A percentile compares a stretch with the other conserved stretches of the same genome.
phyloP scores from a whole-genome alignment of 2,329 filamentous ascomycete species.

The Geosmithia morbida region DNA sequence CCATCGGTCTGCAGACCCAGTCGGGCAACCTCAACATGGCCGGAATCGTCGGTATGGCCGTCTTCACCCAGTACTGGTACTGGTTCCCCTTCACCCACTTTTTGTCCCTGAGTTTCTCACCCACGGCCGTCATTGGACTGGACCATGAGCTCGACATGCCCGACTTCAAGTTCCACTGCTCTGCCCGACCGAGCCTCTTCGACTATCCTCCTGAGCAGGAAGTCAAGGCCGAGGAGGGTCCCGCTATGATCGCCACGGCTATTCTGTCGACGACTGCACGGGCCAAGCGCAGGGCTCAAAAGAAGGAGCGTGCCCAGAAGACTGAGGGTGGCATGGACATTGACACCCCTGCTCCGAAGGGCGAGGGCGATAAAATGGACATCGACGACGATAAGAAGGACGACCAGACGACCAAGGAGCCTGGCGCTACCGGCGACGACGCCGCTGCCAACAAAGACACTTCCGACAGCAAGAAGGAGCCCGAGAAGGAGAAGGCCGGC shows the following conservation, averaged over 20 bases:
- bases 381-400: slow-evolving; percentile 42
- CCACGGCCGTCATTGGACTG: slow-evolving; percentile 87
- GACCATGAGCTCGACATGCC: slow-evolving; percentile 90
- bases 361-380: slow-evolving; percentile 76
- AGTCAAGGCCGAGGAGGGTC: slow-evolving; percentile 85
- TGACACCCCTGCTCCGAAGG: slow-evolving; percentile 51
- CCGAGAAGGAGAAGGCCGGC: slow-evolving; percentile 90
- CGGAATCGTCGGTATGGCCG: slow-evolving; percentile 91
- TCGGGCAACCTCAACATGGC: slow-evolving; percentile 98
- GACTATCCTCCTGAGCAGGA: slow-evolving; percentile 97
- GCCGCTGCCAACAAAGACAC: slow-evolving; percentile 45
- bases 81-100: slow-evolving; percentile 99
- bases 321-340: slow-evolving; percentile 85
- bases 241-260: slow-evolving; percentile 86
- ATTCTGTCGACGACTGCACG: slow-evolving; percentile 94
- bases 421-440: slow-evolving; percentile 48
- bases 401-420: slow-evolving; percentile 20
- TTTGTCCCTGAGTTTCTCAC: slow-evolving; percentile 89
- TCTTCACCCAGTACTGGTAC: slow-evolving; percentile 99
- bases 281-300: slow-evolving; percentile 85
- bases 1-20: slow-evolving; percentile 92
- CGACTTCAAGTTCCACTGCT: slow-evolving; percentile 89
- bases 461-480: slow-evolving; percentile 67
- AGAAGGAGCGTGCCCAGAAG: slow-evolving; percentile 81
- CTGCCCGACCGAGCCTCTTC: slow-evolving; percentile 86